Base-by-base conservation (phyloP, 345 rosid genomes). In the Abelmoschus esculentus region DNA sequence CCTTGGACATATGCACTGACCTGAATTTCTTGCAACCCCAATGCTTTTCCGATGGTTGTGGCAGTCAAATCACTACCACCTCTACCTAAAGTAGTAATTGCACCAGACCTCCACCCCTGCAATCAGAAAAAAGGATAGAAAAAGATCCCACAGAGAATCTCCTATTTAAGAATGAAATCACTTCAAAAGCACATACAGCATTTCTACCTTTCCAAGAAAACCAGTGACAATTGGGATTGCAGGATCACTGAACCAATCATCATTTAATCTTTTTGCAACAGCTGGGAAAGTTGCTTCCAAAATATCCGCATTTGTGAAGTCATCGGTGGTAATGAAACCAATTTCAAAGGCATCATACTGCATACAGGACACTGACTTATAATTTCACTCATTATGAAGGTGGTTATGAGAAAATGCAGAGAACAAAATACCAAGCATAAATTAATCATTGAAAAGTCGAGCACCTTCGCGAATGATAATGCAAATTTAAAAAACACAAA, bases 51-150 rank as follows among this genome's bases (percentile, higher is more conserved):
- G 70, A 95, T 95, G 54, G 96, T 88, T 73, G 99, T 95, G 73
- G 97, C 99, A 8, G 99, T 91, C 82, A 95, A 86, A 82, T 95
- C 99, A 79, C 99, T 95, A 62, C 99, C 99, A 73, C 99, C 99
- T 69, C 99, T 83, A 61, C 99, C 99, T 61, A 95, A 78, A 4
- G 99, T 95, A 67, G 99, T 95, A 74, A 89, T 80, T 70, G 91
- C 99, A 83, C 91, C 75, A 73, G 97, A 79, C 83, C 83, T 88
- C 93, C 96, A 95, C 42, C 97, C 97, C 99, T 95, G 54, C 57
- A 66, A 74, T 80, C 67, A 66, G 7, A 69, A 60, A 22, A 70
- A 22, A 22, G 0, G 0, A 71, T 29, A 29, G 26, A 6, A 11
- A 49, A 55, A 36, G 22, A 59, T 12, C 4, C 63, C 29, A 3